phyloP scores from a whole-genome alignment of 208 protist species.

The Acanthamoeba healyi region DNA sequence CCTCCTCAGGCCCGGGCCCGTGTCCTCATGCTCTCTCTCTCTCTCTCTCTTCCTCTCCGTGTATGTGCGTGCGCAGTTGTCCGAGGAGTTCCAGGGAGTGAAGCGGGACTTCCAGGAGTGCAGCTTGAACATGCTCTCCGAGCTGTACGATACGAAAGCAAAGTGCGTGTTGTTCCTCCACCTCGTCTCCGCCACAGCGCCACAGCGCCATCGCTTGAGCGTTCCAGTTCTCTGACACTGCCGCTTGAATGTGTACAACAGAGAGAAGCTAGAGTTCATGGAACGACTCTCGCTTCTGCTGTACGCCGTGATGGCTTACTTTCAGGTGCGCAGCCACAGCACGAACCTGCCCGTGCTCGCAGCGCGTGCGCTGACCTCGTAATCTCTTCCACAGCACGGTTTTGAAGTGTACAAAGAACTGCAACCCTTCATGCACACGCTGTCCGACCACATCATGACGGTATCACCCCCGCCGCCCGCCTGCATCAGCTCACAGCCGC shows the following conservation, averaged over 20 bases:
- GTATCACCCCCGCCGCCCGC: neutral
- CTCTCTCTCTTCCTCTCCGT: neutral
- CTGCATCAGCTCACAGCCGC: too few species aligned
- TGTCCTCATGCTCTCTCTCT: neutral
- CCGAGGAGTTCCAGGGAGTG: neutral
- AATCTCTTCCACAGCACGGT: too few species aligned
- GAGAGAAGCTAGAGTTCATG: constrained; percentile 2
- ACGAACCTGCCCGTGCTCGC: too few species aligned
- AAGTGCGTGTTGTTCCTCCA: neutral
- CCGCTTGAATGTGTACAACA: neutral
- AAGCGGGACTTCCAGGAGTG: constrained; percentile 25
- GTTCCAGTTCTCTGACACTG: neutral
- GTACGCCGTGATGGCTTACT: neutral
- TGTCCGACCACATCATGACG: constrained; percentile 1
- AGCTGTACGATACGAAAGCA: neutral
- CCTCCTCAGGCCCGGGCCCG: neutral
- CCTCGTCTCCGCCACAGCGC: neutral
- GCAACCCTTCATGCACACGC: constrained; percentile 29
- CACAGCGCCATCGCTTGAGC: neutral
- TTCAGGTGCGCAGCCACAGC: neutral
- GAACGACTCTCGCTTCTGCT: neutral
- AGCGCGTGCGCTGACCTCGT: too few species aligned
- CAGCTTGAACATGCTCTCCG: constrained; percentile 19
- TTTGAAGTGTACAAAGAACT: constrained; percentile 16
- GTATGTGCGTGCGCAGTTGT: neutral